Percentiles rank a stretch among this genome's conserved stretches.
phyloP scores from a whole-genome alignment of 306 rosid genomes.

The Morella rubra region DNA sequence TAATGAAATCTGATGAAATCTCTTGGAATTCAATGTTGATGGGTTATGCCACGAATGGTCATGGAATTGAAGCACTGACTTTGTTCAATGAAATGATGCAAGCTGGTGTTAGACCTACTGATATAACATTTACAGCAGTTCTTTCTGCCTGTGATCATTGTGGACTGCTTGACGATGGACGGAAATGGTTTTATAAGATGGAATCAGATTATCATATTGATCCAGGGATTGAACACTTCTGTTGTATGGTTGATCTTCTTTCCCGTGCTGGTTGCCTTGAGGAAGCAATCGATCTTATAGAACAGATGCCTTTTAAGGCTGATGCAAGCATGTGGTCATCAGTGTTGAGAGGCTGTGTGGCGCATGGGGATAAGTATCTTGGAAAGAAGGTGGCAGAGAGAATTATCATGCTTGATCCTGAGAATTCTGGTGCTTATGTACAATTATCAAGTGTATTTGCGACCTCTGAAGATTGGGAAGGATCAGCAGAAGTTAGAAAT shows the following conservation, averaged over 20 bases:
- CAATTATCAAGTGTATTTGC: conserved; percentile 73
- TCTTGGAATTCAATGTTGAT: conserved; percentile 80
- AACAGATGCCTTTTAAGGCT: conserved; percentile 61
- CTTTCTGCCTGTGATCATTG: conserved; percentile 78
- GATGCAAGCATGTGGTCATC: conserved; percentile 68
- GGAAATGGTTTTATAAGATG: conserved; percentile 55
- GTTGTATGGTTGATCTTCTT: conserved; percentile 71
- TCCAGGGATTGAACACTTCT: conserved; percentile 62
- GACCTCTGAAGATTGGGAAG: conserved; percentile 71
- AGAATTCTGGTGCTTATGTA: conserved; percentile 61
- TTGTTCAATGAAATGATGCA: conserved; percentile 59
- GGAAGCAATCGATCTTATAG: conserved; percentile 59
- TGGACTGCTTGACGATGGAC: conserved; percentile 74
- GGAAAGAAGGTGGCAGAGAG: conserved; percentile 59
- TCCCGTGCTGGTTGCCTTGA: conserved; percentile 61
- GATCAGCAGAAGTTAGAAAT: conserved; percentile 57
- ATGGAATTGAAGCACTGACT: conserved; percentile 59
- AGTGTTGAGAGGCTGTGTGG: conserved; percentile 68
- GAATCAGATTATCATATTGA: conserved; percentile 44
- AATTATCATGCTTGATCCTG: conserved; percentile 61
- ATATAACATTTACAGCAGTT: conserved; percentile 60
- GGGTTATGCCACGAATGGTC: conserved; percentile 85
- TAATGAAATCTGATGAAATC: conserved; percentile 59
- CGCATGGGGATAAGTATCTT: conserved; percentile 49
- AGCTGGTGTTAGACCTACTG: conserved; percentile 53